A percentile compares a stretch with the other conserved stretches of the same genome.
These are phyloP conservation scores for Cladosporium sphaerospermum DNA, from an alignment of 2,329 filamentous ascomycete species.

Conservation along the genomic window DNA sequence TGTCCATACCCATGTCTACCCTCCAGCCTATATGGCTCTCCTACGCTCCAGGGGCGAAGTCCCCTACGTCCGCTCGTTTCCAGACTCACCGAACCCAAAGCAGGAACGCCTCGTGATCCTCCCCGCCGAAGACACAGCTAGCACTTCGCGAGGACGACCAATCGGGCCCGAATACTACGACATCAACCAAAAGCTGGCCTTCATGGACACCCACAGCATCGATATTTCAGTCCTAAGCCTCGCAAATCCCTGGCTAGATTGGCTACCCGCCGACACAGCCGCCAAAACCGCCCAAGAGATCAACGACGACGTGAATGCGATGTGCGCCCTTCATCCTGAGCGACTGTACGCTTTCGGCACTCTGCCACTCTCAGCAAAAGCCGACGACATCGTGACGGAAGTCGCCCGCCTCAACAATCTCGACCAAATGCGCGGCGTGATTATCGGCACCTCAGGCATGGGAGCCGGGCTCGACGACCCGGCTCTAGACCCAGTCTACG, in stretches of 20 bases:
- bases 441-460: slow-evolving; percentile 78
- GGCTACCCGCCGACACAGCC: slow-evolving; percentile 58
- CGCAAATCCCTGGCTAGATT: slow-evolving; percentile 93
- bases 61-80: slow-evolving; percentile 65
- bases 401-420: slow-evolving; percentile 58
- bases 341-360: slow-evolving; percentile 78
- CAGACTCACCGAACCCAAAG: slow-evolving; percentile 35
- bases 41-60: slow-evolving; percentile 54
- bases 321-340: slow-evolving; percentile 61
- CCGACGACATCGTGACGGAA: slow-evolving; percentile 55
- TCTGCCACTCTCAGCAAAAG: slow-evolving; percentile 66
- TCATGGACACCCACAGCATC: slow-evolving; percentile 82
- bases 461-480: slow-evolving; percentile 76
- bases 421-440: slow-evolving; percentile 71
- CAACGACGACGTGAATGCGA: slow-evolving; percentile 69
- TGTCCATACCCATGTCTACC: slow-evolving; percentile 59
- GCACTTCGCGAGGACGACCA: slow-evolving; percentile 62
- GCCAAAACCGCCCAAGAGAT: slow-evolving; percentile 58
- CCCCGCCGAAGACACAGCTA: slow-evolving; percentile 26
- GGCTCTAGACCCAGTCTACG: slow-evolving; percentile 63
- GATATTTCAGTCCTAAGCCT: slow-evolving; percentile 79
- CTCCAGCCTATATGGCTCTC: slow-evolving; percentile 54
- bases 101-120: slow-evolving; percentile 52
- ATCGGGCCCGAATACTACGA: slow-evolving; percentile 80
- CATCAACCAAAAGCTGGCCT: slow-evolving; percentile 70